Conservation (phyloP, 2,329 filamentous ascomycete genomes). For the Corynespora cassiicola region DNA sequence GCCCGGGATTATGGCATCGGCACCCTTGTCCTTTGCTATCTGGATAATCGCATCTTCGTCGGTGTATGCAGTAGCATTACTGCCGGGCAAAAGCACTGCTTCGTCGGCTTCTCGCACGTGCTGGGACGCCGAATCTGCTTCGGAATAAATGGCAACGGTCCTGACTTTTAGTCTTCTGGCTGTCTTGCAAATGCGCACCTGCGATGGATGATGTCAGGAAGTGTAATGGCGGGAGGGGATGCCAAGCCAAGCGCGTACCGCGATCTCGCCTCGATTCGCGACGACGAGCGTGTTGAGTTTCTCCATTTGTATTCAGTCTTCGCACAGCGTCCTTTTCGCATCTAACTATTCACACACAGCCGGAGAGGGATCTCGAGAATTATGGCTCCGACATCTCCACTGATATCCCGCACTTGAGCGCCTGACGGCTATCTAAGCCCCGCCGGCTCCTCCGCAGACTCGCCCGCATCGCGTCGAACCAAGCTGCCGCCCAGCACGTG, state of each 20-base stretch:
- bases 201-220: slow-evolving; percentile 22
- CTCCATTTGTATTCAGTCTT: slow-evolving; percentile 36
- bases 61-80: slow-evolving; percentile 58
- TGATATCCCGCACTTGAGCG: too few species aligned
- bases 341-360: too few species aligned
- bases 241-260: slow-evolving; percentile 7
- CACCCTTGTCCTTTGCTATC: slow-evolving; percentile 57
- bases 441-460: too few species aligned
- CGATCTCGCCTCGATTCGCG: slow-evolving; percentile 17
- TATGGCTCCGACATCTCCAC: too few species aligned
- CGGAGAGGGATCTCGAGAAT: too few species aligned
- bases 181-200: slow-evolving; percentile 59
- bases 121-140: slow-evolving; percentile 60
- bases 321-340: too few species aligned
- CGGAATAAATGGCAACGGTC: slow-evolving; percentile 65
- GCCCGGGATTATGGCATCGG: slow-evolving; percentile 68
- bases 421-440: too few species aligned
- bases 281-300: slow-evolving; percentile 60
- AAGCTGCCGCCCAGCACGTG: too few species aligned
- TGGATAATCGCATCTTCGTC: slow-evolving; percentile 56
- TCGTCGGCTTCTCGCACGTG: slow-evolving; percentile 63
- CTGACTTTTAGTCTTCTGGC: slow-evolving; percentile 57
- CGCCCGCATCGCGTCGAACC: too few species aligned
- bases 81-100: slow-evolving; percentile 57
- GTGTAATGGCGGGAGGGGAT: slow-evolving; percentile 5